Base-by-base conservation (phyloP, 306 rosid genomes). In the Trifolium subterraneum region DNA sequence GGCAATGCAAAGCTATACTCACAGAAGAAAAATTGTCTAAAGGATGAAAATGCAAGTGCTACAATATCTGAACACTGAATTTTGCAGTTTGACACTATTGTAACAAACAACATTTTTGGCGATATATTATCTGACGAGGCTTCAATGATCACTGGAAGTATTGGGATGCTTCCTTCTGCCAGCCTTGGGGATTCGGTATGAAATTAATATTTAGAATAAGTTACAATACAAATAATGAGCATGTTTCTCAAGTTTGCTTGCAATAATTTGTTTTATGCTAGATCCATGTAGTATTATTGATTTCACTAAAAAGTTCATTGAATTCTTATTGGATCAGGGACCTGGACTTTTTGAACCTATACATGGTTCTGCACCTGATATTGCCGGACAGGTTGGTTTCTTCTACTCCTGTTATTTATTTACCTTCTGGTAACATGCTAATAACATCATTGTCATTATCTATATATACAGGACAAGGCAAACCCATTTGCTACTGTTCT, bases 141-240 rank as follows among this genome's bases (percentile, higher is more conserved):
- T 52, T 90, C 98, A 70, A 94, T 94, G 98, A 83, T 94, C 55
- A 89, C 98, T 1, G 98, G 97, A 86, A 94, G 98, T 73, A 94
- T 94, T 80, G 98, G 98, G 70, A 94, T 94, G 98, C 97, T 94
- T 80, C 98, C 98, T 74, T 94, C 98, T 66, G 98, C 98, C 22
- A 91, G 97, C 80, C 81, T 94, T 31, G 91, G 93, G 71, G 88
- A 78, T 81, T 94, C 87, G 85, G 98, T 94, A 88, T 68, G 79
- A 71, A 56, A 55, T 44, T 22, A 31, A 31, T 60, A 61, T 29
- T 82, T 54, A 4, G 44, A 41, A 38, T 72, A 64, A 54, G 31
- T 35, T 54, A 48, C 64, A 54, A 61, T 77, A 45, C 45, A 63
- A 65, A 51, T 81, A 76, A 45, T 51, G 38, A 44, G 3, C 76